A percentile compares a stretch with the other conserved stretches of the same genome.
These are phyloP conservation scores for Tulasnella sp. DNA, from an alignment of 768 basidiomycete genomes.

Conservation along the genomic window DNA sequence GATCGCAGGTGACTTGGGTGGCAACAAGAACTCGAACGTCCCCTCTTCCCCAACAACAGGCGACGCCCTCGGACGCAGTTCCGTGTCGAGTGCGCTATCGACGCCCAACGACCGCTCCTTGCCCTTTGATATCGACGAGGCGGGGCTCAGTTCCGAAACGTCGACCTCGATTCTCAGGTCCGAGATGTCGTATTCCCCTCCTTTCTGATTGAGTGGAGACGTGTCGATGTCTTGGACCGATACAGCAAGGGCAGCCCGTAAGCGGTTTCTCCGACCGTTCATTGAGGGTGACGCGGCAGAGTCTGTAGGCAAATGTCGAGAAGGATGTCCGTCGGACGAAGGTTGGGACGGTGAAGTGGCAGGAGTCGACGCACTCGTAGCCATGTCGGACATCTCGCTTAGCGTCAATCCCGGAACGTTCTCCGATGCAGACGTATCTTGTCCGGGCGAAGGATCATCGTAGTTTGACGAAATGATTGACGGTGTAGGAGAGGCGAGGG, in stretches of 20 bases:
- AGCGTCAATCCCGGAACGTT: not conserved
- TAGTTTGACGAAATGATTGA: not conserved
- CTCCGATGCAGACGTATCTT: not conserved
- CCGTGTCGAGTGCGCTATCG: not conserved
- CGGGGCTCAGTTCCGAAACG: not conserved
- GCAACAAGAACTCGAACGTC: constrained; percentile 4
- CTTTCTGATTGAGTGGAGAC: not conserved
- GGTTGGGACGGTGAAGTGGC: not conserved
- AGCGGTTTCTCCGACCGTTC: not conserved
- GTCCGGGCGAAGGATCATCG: not conserved
- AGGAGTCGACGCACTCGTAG: not conserved
- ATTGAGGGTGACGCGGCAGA: not conserved
- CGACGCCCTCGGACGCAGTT: not conserved
- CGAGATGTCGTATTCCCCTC: not conserved
- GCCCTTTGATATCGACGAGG: not conserved
- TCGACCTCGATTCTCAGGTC: not conserved
- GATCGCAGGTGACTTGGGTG: constrained; percentile 1
- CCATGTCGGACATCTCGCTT: not conserved
- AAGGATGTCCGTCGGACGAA: not conserved
- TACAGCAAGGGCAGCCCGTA: constrained; percentile 8
- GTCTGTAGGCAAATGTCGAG: not conserved
- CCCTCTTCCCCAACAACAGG: not conserved
- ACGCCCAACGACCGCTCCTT: not conserved
- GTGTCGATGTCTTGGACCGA: constrained; percentile 11
- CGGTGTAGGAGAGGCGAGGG: not conserved